Evolutionary conservation across 805 yeast genomes (phyloP), one percentile per base, ranked within the genome.

Genomic region (Candida easanensis): DNA sequence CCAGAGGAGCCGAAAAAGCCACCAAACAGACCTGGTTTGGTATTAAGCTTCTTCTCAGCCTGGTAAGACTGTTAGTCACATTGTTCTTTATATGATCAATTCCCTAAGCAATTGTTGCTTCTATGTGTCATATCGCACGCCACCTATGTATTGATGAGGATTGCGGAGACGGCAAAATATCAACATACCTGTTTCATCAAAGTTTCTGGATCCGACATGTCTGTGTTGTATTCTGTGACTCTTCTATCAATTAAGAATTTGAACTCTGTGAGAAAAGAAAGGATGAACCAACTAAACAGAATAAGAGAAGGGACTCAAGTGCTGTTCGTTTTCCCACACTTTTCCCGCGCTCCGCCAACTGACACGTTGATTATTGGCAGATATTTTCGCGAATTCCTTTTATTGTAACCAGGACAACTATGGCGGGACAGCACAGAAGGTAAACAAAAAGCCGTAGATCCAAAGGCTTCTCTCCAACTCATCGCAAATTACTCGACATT

Each of bases 1-100:
- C 75, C 73, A 9, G 84, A 73, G 1, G 84, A 75, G 4, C 91
- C 84, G 41, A 88, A 75, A 17, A 84, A 57, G 48, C 79, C 76
- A 10, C 60, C 52, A 52, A 90, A 77, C 48, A 85, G 74, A 4
- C 96, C 95, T 23, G 80, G 70, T 35, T 83, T 76, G 16, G 88
- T 84, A 55, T 77, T 77, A 45, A 79, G 76, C 57, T 81, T 80
- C 67, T 79, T 82, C 48, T 81, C 83, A 8, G 90, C 93, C 83
- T 82, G 31, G 48, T 8, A 10, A 33, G 13, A 7, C 14, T 20
- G 41, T 33, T 37, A 30, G 36, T 11, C 7, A 27, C 16, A 27
- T 27, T n/a, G 23, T 19, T 18, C 22, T 18, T 19, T 11, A 8
- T n/a, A n/a, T n/a, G n/a, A n/a, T n/a, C n/a, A n/a, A n/a, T n/a